Evolutionary conservation across 108 stramenopile species (phyloP), one percentile per base, ranked within the genome.

Genomic region (Cyclostephanos tholiformis): DNA sequence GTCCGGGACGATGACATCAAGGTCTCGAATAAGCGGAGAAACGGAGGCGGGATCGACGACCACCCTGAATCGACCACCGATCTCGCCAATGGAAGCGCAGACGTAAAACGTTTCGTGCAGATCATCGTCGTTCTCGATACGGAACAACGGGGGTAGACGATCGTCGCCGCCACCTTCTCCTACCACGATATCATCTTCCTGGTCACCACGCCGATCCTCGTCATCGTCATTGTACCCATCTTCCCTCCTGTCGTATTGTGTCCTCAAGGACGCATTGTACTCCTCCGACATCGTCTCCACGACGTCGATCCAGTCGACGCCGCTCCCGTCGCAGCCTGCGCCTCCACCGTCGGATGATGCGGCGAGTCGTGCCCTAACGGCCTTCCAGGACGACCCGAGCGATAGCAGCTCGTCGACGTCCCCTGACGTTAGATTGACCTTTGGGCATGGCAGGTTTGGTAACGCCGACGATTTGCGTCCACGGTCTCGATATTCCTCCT

Each of bases 41-140:
- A 43, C 56, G 9, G 67, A 60, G 43, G 12, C 11, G 41, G 80
- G 80, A 53, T 81, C 80, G 9, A 81, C 73, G 16, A 75, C 14
- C 17, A 81, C 80, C 35, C 66, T 48, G 73, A 81, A 81, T 60
- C 80, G 52, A 58, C 80, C 71, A 11, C 70, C 60, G 11, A 50
- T 49, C 63, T 89, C 88, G 11, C 82, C 92, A 30, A 90, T 71
- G 9, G 93, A 52, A 49, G 83, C 85, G 75, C 72, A 76, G 23
- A 89, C 82, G 61, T 85, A 89, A 72, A 89, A 87, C 46, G 79
- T 69, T 68, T 83, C 36, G 6, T 41, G 26, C 10, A 63, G 69
- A 30, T 69, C 80, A 64, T 51, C 57, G 14, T 67, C 71, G 22
- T 58, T 53, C 12, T 56, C 50, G 32, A 67, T 63, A 48, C 76